Evolutionary conservation across 192 early-diverging fungal genomes (phyloP), one percentile per base, ranked within the genome.

Genomic region (Coemansia sp.): DNA sequence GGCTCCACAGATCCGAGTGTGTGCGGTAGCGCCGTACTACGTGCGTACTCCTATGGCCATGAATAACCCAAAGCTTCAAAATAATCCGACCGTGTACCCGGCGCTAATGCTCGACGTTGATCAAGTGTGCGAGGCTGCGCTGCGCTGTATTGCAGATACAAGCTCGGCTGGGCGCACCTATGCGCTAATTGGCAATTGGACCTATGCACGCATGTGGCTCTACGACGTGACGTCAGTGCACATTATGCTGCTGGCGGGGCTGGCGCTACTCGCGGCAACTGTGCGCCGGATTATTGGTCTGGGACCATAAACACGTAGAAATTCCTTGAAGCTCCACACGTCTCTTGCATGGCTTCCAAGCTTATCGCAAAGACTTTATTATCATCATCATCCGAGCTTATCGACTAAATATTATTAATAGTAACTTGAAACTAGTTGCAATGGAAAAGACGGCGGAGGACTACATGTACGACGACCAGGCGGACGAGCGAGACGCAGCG

Each of bases 21-120:
- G 65, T 1, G 80, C 80, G 0, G 52, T 83, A 16, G 80, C 80
- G 20, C 80, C 80, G 0, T 83, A 83, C 39, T 83, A 77, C 34
- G 80, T 83, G 9, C 58, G 61, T 8, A 75, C 80, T 20, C 80
- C 80, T 0, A 83, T 83, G 80, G 80, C 78, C n/a, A 40, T 71
- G 31, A 55, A 70, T 31, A 83, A 83, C 47, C 80, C 80, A 5
- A 83, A 83, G 72, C 72, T 77, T 16, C 41, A 74, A 29, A 75
- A 78, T 44, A 77, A 78, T 66, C 71, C 50, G 24, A 82, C 75
- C 0, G 74, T 82, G 38, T 71, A 65, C 24, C 75, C 75, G 3
- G 33, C 62, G 40, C 67, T 83, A 27, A 78, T 78, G 75, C 69
- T 83, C 9, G 66, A 69, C 2, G 63, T 78, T 13, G 72, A 78